Evolutionary conservation across 2,329 filamentous ascomycete genomes (phyloP).

Genomic region (Monosporascus sp.): DNA sequence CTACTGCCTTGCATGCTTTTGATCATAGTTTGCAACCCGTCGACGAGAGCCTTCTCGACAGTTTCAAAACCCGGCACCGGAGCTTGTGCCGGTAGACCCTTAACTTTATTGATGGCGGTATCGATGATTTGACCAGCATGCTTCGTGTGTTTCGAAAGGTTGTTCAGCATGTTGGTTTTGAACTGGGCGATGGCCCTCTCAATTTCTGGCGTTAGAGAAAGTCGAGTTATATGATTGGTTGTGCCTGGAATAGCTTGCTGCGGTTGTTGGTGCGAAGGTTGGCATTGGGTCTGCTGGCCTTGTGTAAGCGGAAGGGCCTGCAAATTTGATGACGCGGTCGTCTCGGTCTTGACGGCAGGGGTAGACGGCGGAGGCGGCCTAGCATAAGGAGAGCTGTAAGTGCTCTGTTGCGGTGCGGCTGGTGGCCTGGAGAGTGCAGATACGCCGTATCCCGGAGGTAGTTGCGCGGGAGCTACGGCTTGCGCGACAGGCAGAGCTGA

Average conservation of each 20-base stretch:
- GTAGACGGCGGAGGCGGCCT: constrained; percentile 21
- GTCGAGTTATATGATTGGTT: constrained; percentile 3
- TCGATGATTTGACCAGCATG: constrained; percentile 26
- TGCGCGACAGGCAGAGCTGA: constrained; percentile 18
- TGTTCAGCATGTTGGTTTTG: constrained; percentile 23
- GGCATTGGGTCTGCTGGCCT: constrained; percentile 6
- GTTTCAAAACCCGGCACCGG: constrained; percentile 21
- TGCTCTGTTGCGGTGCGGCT: constrained; percentile 21
- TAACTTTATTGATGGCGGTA: constrained; percentile 21
- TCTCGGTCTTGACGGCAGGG: constrained; percentile 18
- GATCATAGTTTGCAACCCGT: constrained; percentile 24
- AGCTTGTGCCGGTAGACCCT: constrained; percentile 19
- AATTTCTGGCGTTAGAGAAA: constrained; percentile 20
- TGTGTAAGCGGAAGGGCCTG: constrained; percentile 14
- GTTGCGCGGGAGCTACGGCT: constrained; percentile 21
- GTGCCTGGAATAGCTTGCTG: constrained; percentile 8
- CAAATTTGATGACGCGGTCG: constrained; percentile 7
- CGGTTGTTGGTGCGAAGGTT: constrained; percentile 3
- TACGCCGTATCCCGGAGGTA: constrained; percentile 19
- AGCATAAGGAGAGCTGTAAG: constrained; percentile 27
- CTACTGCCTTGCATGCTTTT: constrained; percentile 21
- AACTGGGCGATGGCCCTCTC: constrained; percentile 24
- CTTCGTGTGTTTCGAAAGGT: constrained; percentile 20
- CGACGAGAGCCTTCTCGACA: constrained; percentile 21
- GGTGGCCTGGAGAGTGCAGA: constrained; percentile 18